Conservation (phyloP, 495 filamentous ascomycete genomes). For the Articulospora tetracladia region DNA sequence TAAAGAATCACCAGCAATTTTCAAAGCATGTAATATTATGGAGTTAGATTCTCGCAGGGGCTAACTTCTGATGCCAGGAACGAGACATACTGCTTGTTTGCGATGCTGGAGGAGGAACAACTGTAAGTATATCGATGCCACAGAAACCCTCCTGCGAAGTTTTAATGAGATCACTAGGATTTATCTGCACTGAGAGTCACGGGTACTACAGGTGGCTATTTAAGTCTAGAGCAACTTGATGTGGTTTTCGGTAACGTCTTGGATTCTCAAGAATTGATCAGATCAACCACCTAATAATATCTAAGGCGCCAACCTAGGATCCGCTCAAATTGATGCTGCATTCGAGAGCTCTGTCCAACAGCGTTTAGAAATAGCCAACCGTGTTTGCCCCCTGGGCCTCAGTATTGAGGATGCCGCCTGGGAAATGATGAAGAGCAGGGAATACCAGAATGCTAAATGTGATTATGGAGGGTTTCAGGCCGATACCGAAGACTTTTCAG, state of each 20-base stretch:
- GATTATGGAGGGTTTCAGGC: constrained; percentile 32
- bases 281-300: no score
- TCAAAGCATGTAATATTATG: no score
- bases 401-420: constrained; percentile 19
- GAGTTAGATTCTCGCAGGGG: not conserved
- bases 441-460: constrained; percentile 28
- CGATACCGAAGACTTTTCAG: constrained; percentile 24
- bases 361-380: constrained; percentile 14
- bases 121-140: constrained; percentile 13
- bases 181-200: constrained; percentile 18
- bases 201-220: constrained; percentile 19
- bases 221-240: constrained; percentile 36
- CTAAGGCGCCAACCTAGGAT: constrained; percentile 24
- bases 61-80: constrained; percentile 22
- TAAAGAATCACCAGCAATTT: constrained; percentile 7
- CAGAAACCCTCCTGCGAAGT: no score
- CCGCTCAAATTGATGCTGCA: constrained; percentile 22
- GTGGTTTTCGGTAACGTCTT: constrained; percentile 28
- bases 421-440: constrained; percentile 26
- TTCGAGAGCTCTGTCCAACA: constrained; percentile 16
- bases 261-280: no score
- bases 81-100: constrained; percentile 39
- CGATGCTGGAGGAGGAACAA: constrained; percentile 44
- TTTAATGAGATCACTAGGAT: constrained; percentile 9
- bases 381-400: constrained; percentile 5